Evolutionary conservation across 106 monocot genomes (phyloP).

Genomic region (Narthecium ossifragum): DNA sequence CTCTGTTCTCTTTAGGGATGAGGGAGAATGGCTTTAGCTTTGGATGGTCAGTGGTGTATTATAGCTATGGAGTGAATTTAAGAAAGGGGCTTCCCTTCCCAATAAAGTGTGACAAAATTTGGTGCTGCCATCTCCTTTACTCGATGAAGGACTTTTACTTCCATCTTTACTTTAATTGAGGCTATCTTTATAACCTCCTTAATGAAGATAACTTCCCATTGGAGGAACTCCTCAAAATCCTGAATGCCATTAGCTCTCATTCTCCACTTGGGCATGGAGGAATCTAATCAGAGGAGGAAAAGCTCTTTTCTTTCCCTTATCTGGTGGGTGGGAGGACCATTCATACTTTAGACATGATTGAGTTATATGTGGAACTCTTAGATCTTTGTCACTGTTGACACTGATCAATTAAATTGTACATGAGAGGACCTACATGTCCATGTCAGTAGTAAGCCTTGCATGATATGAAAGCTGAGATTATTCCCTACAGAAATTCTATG

Average conservation of each 20-base stretch:
- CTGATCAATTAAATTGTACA: too few relatives aligned
- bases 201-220: too few relatives aligned
- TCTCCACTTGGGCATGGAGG: conserved; percentile 3
- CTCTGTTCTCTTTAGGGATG: not conserved
- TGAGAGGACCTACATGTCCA: conserved; percentile 5
- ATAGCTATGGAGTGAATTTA: conserved; percentile 10
- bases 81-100: conserved; percentile 18
- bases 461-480: too few relatives aligned
- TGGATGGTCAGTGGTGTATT: conserved; percentile 3
- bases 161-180: conserved; percentile 17
- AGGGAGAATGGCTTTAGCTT: conserved; percentile 4
- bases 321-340: conserved; percentile 10
- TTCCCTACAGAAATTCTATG: too few relatives aligned
- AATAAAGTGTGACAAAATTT: conserved; percentile 28
- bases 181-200: conserved; percentile 12
- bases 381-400: too few relatives aligned
- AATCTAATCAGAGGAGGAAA: conserved; percentile 16
- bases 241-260: conserved; percentile 4
- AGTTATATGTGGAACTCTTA: not conserved
- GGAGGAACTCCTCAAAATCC: too few relatives aligned
- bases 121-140: conserved; percentile 26
- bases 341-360: conserved; percentile 21
- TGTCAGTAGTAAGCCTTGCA: too few relatives aligned
- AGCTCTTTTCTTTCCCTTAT: conserved; percentile 10
- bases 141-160: conserved; percentile 19